A percentile compares a stretch with the other conserved stretches of the same genome.
phyloP scores from a whole-genome alignment of 225 moss, liverwort and hornwort species.

The Bryum argenteum region DNA sequence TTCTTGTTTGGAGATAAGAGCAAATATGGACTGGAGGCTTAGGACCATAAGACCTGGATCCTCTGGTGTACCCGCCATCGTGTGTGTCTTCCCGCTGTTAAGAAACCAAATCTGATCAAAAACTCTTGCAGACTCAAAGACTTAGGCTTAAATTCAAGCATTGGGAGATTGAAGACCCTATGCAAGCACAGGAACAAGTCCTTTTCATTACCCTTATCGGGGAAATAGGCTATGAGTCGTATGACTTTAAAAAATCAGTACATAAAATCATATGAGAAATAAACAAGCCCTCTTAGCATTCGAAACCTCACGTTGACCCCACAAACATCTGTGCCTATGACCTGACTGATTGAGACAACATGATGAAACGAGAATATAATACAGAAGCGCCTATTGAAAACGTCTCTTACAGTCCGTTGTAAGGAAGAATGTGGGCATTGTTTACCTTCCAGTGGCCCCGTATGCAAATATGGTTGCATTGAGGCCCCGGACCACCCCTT shows the following conservation, averaged over 20 bases:
- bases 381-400: neutral
- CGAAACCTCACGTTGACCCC: slow-evolving; percentile 5
- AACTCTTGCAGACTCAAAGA: neutral
- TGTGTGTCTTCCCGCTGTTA: slow-evolving; percentile 85
- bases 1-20: slow-evolving; percentile 72
- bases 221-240: no score
- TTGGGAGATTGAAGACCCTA: no score
- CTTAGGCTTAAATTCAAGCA: no score
- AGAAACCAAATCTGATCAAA: slow-evolving; percentile 10
- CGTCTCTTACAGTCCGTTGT: neutral
- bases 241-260: no score
- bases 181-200: no score
- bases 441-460: slow-evolving; percentile 85
- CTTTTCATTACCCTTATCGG: no score
- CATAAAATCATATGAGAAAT: neutral
- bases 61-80: slow-evolving; percentile 86
- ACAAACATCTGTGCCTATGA: neutral
- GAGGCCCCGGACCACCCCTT: slow-evolving; percentile 81
- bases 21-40: slow-evolving; percentile 79
- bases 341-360: neutral
- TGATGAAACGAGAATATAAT: neutral
- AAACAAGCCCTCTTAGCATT: neutral
- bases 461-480: slow-evolving; percentile 91
- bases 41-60: slow-evolving; percentile 91
- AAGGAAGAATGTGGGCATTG: neutral